Conservation (phyloP, 2,329 filamentous ascomycete species). For the Aureobasidium namibiae region DNA sequence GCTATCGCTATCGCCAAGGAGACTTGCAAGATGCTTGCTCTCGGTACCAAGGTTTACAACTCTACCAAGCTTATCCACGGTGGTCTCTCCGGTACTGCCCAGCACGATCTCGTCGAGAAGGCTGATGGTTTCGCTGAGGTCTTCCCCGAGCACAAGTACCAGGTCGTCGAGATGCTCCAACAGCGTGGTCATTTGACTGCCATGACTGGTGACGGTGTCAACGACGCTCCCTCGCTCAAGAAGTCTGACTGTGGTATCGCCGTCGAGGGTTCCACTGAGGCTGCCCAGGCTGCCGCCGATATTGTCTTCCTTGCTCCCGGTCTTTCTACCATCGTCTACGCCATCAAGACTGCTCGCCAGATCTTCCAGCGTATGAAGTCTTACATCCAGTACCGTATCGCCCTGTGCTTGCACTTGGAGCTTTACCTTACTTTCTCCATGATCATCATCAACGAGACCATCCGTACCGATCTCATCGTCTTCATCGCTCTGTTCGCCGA, state of each 20-base stretch:
- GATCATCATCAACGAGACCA: slow-evolving; percentile 72
- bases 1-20: slow-evolving; percentile 73
- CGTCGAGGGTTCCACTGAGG: slow-evolving; percentile 63
- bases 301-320: slow-evolving; percentile 68
- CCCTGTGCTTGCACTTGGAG: slow-evolving; percentile 64
- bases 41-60: slow-evolving; percentile 75
- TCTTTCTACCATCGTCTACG: slow-evolving; percentile 62
- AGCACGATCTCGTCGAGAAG: slow-evolving; percentile 69
- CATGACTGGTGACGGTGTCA: slow-evolving; percentile 71
- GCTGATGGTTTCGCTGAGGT: slow-evolving; percentile 67
- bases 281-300: slow-evolving; percentile 63
- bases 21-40: slow-evolving; percentile 73
- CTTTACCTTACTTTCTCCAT: slow-evolving; percentile 71
- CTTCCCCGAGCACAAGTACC: slow-evolving; percentile 69
- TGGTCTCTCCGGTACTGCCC: slow-evolving; percentile 62
- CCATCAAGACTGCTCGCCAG: slow-evolving; percentile 66
- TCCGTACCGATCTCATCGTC: slow-evolving; percentile 64
- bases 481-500: slow-evolving; percentile 74
- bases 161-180: slow-evolving; percentile 68
- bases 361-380: slow-evolving; percentile 75
- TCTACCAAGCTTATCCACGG: slow-evolving; percentile 69
- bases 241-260: slow-evolving; percentile 69
- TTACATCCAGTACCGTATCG: slow-evolving; percentile 70
- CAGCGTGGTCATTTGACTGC: slow-evolving; percentile 65
- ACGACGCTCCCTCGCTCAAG: slow-evolving; percentile 65